Percentiles rank a stretch among this genome's conserved stretches.
Conservation (phyloP, 768 basidiomycete genomes). For the Pholiota conissans region DNA sequence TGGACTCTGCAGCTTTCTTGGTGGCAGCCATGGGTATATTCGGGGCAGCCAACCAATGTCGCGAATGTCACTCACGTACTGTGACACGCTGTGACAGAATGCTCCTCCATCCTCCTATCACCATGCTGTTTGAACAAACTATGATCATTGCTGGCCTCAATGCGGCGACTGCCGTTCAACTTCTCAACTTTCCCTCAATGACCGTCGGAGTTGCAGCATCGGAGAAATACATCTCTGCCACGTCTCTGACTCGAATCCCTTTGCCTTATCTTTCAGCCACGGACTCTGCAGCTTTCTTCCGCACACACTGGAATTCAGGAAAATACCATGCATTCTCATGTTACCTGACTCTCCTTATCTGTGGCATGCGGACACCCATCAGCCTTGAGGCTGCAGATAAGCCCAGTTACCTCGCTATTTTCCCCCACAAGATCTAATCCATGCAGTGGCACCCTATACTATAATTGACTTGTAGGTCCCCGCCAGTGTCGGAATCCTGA, state of each 20-base stretch:
- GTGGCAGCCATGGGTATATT: slow-evolving; percentile 61
- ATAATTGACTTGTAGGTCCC: slow-evolving; percentile 3
- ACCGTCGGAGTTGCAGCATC: background rate
- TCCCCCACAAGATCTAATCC: background rate
- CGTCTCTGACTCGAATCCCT: background rate
- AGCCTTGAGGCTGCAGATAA: background rate
- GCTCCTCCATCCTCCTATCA: background rate
- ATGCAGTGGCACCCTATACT: background rate
- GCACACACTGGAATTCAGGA: background rate
- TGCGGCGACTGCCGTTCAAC: background rate
- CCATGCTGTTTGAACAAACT: background rate
- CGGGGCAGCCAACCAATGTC: slow-evolving; percentile 11
- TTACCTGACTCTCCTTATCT: background rate
- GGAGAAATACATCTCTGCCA: background rate
- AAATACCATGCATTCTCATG: background rate
- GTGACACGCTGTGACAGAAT: slow-evolving; percentile 9
- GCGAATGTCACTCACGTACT: background rate
- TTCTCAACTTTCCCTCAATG: background rate
- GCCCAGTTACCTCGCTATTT: background rate
- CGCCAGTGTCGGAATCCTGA: background rate
- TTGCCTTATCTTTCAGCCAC: background rate
- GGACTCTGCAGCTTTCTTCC: background rate
- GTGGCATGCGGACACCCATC: background rate
- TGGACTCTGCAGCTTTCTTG: slow-evolving; percentile 83
- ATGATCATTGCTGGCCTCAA: background rate